Evolutionary conservation across 805 yeast species (phyloP).

Genomic region (Diddensiella caesifluorescens): DNA sequence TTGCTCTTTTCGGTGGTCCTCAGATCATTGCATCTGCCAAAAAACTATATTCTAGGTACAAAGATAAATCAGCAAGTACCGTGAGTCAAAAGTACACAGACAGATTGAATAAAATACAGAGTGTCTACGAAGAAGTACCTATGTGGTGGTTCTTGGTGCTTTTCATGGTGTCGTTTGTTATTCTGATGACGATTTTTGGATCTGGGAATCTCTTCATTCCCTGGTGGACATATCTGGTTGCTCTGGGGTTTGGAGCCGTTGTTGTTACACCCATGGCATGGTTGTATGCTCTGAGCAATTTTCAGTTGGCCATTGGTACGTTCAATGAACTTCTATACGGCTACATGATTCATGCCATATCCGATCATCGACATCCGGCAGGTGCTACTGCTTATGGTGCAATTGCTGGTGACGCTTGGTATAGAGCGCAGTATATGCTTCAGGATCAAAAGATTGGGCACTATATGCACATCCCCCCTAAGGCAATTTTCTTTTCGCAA

Average conservation of each 20-base stretch:
- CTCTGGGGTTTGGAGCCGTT: constrained; percentile 46
- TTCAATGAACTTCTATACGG: constrained; percentile 40
- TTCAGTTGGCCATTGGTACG: constrained; percentile 31
- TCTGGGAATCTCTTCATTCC: constrained; percentile 47
- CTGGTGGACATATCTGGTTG: constrained; percentile 56
- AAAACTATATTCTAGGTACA: constrained; percentile 9
- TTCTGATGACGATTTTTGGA: constrained; percentile 40
- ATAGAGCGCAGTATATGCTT: constrained; percentile 15
- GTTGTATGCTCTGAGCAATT: constrained; percentile 53
- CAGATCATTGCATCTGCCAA: constrained; percentile 7
- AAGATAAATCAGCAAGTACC: background rate
- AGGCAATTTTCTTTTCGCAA: constrained; percentile 38
- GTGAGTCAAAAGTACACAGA: constrained; percentile 9
- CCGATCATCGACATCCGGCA: constrained; percentile 63
- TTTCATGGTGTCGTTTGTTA: constrained; percentile 38
- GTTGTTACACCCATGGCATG: constrained; percentile 49
- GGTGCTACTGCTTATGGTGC: constrained; percentile 43
- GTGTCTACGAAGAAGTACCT: constrained; percentile 47
- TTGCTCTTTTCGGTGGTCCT: constrained; percentile 9
- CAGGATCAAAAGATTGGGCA: constrained; percentile 44
- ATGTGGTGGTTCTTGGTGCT: constrained; percentile 32
- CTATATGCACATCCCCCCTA: constrained; percentile 37
- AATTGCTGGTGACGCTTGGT: constrained; percentile 19
- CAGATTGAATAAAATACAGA: constrained; percentile 12
- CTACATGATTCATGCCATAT: constrained; percentile 47